A percentile compares a stretch with the other conserved stretches of the same genome.
phyloP scores from a whole-genome alignment of 1,284 basidiomycete genomes.

The Cutaneotrichosporon arboriforme region DNA sequence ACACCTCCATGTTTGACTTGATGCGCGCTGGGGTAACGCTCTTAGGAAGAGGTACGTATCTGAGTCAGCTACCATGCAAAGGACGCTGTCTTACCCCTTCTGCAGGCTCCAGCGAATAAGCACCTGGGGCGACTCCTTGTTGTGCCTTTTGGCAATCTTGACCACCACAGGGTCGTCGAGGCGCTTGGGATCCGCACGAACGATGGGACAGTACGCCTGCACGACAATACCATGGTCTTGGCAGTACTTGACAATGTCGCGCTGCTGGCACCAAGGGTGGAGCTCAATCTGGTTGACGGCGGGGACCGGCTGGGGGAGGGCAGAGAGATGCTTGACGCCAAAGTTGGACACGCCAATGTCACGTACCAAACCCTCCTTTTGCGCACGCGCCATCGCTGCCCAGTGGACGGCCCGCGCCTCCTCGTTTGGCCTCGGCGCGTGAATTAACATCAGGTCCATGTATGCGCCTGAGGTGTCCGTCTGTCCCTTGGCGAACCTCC shows the following conservation, averaged over 20 bases:
- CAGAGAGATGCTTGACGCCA: conserved; percentile 68
- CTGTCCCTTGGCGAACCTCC: conserved; percentile 18
- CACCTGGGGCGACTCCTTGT: conserved; percentile 64
- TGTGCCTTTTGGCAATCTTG: conserved; percentile 58
- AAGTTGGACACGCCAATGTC: conserved; percentile 74
- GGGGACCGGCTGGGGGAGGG: conserved; percentile 63
- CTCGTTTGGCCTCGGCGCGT: conserved; percentile 44
- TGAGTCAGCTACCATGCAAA: conserved; percentile 23
- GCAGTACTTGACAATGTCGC: conserved; percentile 72
- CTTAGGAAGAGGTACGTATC: conserved; percentile 69
- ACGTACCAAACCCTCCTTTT: conserved; percentile 61
- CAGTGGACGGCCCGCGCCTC: conserved; percentile 35
- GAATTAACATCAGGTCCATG: conserved; percentile 72
- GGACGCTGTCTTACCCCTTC: conserved; percentile 56
- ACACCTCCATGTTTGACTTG: conserved; percentile 62
- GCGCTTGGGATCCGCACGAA: conserved; percentile 53
- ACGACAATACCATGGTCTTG: conserved; percentile 61
- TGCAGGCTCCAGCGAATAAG: conserved; percentile 78
- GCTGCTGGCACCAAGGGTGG: conserved; percentile 67
- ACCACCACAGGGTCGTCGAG: conserved; percentile 57
- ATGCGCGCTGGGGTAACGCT: conserved; percentile 65
- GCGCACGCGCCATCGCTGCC: conserved; percentile 36
- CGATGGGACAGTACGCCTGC: conserved; percentile 71
- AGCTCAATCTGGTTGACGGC: conserved; percentile 78
- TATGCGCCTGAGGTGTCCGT: conserved; percentile 45